Base-by-base conservation (phyloP, 495 filamentous ascomycete genomes). In the Margaritispora aquatica region DNA sequence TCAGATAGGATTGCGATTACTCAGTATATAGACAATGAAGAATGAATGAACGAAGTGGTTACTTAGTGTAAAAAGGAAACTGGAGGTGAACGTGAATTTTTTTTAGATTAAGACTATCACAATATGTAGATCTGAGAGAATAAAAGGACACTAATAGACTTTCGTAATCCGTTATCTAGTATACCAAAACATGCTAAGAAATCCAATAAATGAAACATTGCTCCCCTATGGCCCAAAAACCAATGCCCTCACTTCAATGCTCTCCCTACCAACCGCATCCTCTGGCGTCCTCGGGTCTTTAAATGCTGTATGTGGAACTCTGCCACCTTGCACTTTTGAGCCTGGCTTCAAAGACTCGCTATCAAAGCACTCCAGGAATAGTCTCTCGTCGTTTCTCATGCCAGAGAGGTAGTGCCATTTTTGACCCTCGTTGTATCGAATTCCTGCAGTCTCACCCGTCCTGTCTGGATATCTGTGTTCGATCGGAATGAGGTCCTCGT, bases 321-420 rank as follows among this genome's bases (percentile, higher is more conserved):
- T 74, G 3, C 86, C 85, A 27, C 81, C 84, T 21, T 80, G 73
- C 11, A 79, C 81, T 21, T 74, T 74, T 0, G 68, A 71, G 0
- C 75, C 75, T 1, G 72, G 69, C 64, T 77, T 78, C 23, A 73
- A 29, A 1, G 68, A 70, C 65, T 85, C 79, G 48, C 75, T 83
- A 73, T 95, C 92, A 61, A 83, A 93, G 68, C 90, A 96, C 77
- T 95, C 86, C 29, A 96, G 73, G 66, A 96, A 72, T 57, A 96
- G 61, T 54, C 89, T 71, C 75, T 96, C 92, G 55, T 85, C 76
- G 36, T 83, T 80, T 50, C 71, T 81, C 85, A 94, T 89, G 9
- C 88, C 90, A 55, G 84, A 88, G 72, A 85, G 82, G 67, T 95
- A 95, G 64, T 84, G 79, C 88, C 90, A 96, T 70, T 75, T 74